Percentiles rank a stretch among this genome's conserved stretches.
These are phyloP conservation scores for Fusarium begoniae DNA, from an alignment of 2,329 filamentous ascomycete genomes.

Conservation along the genomic window DNA sequence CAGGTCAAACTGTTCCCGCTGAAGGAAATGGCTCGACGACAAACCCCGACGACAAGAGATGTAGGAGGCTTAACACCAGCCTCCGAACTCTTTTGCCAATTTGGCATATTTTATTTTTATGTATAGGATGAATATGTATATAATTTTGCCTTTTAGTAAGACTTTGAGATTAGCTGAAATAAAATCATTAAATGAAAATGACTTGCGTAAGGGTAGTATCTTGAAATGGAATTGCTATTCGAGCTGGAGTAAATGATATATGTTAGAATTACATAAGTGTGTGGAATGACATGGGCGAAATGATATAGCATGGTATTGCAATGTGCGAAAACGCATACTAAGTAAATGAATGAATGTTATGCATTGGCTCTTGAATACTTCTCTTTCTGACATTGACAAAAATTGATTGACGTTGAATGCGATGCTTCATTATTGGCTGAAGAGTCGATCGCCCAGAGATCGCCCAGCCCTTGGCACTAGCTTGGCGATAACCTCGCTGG, in stretches of 20 bases:
- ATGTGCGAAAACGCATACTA: background rate
- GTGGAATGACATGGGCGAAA: background rate
- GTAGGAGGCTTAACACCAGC: conserved; percentile 36
- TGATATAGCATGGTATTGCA: accelerated
- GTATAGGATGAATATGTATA: accelerated
- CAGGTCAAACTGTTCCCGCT: conserved; percentile 41
- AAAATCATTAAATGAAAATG: accelerated
- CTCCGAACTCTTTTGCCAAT: conserved; percentile 44
- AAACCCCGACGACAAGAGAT: conserved; percentile 34
- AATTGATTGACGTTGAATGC: conserved; percentile 3
- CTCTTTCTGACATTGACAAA: accelerated
- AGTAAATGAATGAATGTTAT: background rate
- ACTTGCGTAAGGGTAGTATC: background rate
- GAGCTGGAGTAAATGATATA: background rate
- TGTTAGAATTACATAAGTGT: background rate
- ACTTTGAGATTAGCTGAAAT: background rate
- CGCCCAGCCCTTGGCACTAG: conserved; percentile 33
- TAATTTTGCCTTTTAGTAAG: background rate
- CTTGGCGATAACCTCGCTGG: conserved; percentile 26
- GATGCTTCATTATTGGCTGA: conserved; percentile 9
- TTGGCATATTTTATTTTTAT: background rate
- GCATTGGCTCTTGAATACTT: background rate
- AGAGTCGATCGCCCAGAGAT: conserved; percentile 29
- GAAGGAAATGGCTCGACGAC: conserved; percentile 16
- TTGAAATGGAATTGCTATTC: background rate